A percentile compares a stretch with the other conserved stretches of the same genome.
These are phyloP conservation scores for Pascua sp. DNA, from an alignment of 1,284 basidiomycete genomes.

Conservation along the genomic window DNA sequence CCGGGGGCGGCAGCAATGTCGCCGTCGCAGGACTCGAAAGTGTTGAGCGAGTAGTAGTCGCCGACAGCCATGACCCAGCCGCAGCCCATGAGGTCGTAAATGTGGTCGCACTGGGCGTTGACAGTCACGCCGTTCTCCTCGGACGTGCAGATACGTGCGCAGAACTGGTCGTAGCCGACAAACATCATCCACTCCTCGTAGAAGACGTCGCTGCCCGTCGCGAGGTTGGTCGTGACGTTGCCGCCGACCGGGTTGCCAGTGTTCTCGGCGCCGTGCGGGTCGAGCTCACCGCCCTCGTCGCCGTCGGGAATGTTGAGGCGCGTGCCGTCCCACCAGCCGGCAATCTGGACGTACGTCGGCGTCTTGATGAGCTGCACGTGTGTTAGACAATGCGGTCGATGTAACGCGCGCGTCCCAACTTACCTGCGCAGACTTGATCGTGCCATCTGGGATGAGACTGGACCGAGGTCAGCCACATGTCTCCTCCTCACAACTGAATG, in stretches of 20 bases:
- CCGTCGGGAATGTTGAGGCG: conserved; percentile 45
- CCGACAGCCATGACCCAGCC: conserved; percentile 50
- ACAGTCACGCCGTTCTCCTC: conserved; percentile 41
- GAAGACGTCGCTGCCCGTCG: conserved; percentile 14
- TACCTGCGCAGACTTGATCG: conserved; percentile 40
- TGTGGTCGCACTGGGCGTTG: conserved; percentile 44
- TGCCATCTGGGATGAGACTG: conserved; percentile 47
- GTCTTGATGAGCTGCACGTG: conserved; percentile 44
- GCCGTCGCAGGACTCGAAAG: conserved; percentile 48
- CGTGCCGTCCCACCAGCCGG: conserved; percentile 51
- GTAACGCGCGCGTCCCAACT: conserved; percentile 1
- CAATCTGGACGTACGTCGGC: conserved; percentile 51
- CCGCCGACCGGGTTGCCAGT: conserved; percentile 56
- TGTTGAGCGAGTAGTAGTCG: conserved; percentile 45
- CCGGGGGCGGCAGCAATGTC: conserved; percentile 49
- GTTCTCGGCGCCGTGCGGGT: conserved; percentile 52
- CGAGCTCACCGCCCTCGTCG: conserved; percentile 54
- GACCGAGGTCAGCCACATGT: neutral
- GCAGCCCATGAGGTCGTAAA: conserved; percentile 51
- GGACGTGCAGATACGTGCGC: conserved; percentile 50
- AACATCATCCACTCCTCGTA: conserved; percentile 56
- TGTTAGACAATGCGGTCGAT: no score
- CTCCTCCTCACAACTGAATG: no score
- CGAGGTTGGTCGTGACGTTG: conserved; percentile 51
- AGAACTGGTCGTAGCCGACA: conserved; percentile 50